A percentile compares a stretch with the other conserved stretches of the same genome.
These are phyloP conservation scores for Suillus ampliporus DNA, from an alignment of 768 basidiomycete genomes.

Conservation along the genomic window DNA sequence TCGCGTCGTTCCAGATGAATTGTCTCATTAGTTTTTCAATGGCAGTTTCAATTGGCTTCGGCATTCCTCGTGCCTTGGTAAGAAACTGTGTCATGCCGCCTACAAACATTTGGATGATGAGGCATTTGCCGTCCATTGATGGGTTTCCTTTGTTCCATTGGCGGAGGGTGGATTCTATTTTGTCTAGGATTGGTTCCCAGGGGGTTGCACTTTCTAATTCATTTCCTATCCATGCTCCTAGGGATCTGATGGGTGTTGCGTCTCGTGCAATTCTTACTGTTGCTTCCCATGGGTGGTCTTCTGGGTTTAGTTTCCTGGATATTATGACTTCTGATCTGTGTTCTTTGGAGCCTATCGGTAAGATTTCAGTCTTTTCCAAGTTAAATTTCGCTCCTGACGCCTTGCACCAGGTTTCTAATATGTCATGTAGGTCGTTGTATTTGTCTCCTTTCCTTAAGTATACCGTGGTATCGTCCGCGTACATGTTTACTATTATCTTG, in stretches of 20 bases:
- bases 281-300: not conserved
- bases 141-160: not conserved
- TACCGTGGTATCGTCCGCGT: constrained; percentile 16
- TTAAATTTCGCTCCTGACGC: constrained; percentile 28
- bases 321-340: not conserved
- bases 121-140: not conserved
- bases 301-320: accelerated
- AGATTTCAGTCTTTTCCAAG: constrained; percentile 26
- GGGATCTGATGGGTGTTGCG: not conserved
- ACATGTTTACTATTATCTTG: not conserved
- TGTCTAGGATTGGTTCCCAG: not conserved
- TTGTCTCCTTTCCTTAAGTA: constrained; percentile 19
- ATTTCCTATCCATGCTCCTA: not conserved
- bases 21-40: not conserved
- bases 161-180: not conserved
- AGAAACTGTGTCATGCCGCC: not conserved
- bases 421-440: constrained; percentile 9
- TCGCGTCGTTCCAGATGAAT: not conserved
- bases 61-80: not conserved
- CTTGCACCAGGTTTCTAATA: constrained; percentile 18
- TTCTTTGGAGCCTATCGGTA: constrained; percentile 6
- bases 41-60: not conserved
- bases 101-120: not conserved
- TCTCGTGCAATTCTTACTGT: not conserved
- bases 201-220: accelerated